These are phyloP conservation scores for Posidonia oceanica DNA, from an alignment of 116 monocot genomes.

Conservation along the genomic window DNA sequence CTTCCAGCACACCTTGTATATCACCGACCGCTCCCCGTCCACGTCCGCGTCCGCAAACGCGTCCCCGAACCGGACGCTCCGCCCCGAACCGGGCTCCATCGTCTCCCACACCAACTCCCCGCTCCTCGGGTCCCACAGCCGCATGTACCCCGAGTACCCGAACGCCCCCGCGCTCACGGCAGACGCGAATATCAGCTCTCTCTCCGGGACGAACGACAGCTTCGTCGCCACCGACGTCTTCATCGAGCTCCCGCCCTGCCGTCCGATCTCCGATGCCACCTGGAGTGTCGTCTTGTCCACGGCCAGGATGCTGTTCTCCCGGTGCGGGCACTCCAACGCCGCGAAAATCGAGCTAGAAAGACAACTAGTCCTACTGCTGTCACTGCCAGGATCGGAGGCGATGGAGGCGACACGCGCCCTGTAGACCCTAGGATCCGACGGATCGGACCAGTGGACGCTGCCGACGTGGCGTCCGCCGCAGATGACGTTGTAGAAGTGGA, in stretches of 20 bases:
- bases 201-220: not conserved
- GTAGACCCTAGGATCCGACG: too few species aligned
- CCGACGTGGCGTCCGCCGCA: constrained; percentile 33
- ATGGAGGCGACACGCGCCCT: too few species aligned
- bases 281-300: too few species aligned
- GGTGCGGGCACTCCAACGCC: constrained; percentile 73
- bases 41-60: constrained; percentile 66
- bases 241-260: too few species aligned
- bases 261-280: too few species aligned
- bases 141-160: constrained; percentile 91
- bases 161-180: constrained; percentile 67
- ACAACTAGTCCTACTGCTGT: constrained; percentile 5
- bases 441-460: too few species aligned
- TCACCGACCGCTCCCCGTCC: constrained; percentile 22
- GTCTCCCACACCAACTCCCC: constrained; percentile 14
- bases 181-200: constrained; percentile 45
- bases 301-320: constrained; percentile 70
- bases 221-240: too few species aligned
- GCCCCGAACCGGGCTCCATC: too few species aligned
- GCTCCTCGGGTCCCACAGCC: constrained; percentile 75
- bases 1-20: constrained; percentile 94
- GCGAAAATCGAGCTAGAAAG: constrained; percentile 29
- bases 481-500: constrained; percentile 65
- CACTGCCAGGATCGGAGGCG: not conserved
- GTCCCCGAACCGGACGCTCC: constrained; percentile 66